Evolutionary conservation across 2,329 filamentous ascomycete genomes (phyloP), one percentile per base, ranked within the genome.

Genomic region (Cladosporium cucumerinum): DNA sequence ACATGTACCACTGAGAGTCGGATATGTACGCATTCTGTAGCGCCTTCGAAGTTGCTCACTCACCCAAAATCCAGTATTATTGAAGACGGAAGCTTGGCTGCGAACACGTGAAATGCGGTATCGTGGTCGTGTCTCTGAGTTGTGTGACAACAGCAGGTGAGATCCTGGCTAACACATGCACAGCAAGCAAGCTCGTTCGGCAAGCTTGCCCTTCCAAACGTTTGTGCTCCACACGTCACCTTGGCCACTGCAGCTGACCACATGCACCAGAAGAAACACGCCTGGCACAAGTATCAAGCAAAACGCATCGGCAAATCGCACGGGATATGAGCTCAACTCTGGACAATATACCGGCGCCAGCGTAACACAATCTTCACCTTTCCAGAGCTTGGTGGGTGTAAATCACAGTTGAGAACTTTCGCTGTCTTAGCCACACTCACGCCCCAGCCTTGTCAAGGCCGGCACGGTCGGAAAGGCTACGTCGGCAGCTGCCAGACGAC

Each of bases 221-320:
- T 46, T 28, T 21, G n/a, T 46, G 28, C 51, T 32, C 51, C 51
- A 55, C 51, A 30, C 28, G 25, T 32, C 28, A 30, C 25, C 55
- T 43, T 46, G 55, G 36, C 46, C 55, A 58, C 55, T 30, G 51
- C 55, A 58, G 55, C 55, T 58, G 55, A 58, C 39, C 55, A 46
- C 32, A 34, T 34, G 32, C 32, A 34, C 55, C 55, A 39, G 11
- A 34, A 58, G 55, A 58, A 58, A 43, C 21, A 58, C 30, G 30
- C 25, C 32, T 16, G 14, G 48, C 23, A 28, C 48, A 51, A 46
- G n/a, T n/a, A 46, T 21, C 26, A 28, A 52, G 49, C 51, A 54
- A 54, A 54, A 26, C 14, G 7, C 51, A 21, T 32, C 39, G n/a
- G 39, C n/a, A 46, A 12, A 46, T 12, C 39, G n/a, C n/a, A 46